phyloP scores from a whole-genome alignment of 768 basidiomycete genomes.

The Hericium erinaceus region DNA sequence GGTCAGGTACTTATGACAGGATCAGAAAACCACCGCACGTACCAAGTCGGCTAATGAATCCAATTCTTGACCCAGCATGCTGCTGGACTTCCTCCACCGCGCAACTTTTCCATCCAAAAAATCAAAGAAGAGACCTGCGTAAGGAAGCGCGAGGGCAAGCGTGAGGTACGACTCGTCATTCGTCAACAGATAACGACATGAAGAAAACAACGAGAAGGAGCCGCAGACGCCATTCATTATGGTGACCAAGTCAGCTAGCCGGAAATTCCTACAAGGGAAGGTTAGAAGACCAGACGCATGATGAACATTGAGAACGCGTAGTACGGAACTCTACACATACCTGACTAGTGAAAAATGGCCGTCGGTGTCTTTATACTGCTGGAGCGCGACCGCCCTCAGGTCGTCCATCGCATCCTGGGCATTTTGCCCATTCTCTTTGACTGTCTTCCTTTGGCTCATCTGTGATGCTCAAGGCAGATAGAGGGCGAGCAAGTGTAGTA shows the following conservation, averaged over 20 bases:
- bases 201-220: conserved; percentile 88
- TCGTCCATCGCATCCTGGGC: conserved; percentile 17
- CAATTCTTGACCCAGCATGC: conserved; percentile 94
- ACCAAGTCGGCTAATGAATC: conserved; percentile 96
- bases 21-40: conserved; percentile 19
- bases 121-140: conserved; percentile 95
- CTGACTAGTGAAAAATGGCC: conserved; percentile 98
- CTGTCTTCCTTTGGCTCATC: conserved; percentile 46
- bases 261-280: conserved; percentile 71
- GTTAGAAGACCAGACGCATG: conserved; percentile 12
- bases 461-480: neutral
- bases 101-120: conserved; percentile 97
- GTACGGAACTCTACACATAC: conserved; percentile 30
- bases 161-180: conserved; percentile 74
- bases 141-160: conserved; percentile 80
- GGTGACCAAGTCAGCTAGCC: conserved; percentile 94
- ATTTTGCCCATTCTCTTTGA: conserved; percentile 21
- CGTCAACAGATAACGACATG: conserved; percentile 78
- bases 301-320: neutral
- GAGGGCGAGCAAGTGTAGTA: too few relatives aligned
- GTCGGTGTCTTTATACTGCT: conserved; percentile 80
- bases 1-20: conserved; percentile 1
- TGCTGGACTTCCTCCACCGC: conserved; percentile 90
- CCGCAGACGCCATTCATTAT: conserved; percentile 99
- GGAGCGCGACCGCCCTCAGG: conserved; percentile 37